Base-by-base conservation (phyloP, 768 basidiomycete genomes). In the Lactarius tabidus region DNA sequence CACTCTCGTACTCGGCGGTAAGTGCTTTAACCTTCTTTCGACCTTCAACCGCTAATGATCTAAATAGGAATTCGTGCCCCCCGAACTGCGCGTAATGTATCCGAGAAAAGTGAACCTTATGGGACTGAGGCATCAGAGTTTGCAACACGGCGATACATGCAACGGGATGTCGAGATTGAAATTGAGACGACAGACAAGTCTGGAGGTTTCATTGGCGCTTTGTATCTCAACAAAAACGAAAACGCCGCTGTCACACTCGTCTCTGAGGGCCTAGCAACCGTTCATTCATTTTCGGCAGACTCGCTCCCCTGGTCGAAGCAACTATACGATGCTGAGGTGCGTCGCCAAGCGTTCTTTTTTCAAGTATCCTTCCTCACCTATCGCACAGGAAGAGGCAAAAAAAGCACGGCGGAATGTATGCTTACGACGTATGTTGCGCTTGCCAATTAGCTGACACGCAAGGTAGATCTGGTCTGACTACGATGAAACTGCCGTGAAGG, bases 121-220 rank as follows among this genome's bases (percentile, higher is more conserved):
- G 97, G 96, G 18, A 71, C 75, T 1, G 96, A 99, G 72, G 85
- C 95, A 6, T 79, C 84, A 6, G 89, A 93, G 43, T 98, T 91
- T 71, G 82, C 93, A 3, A 83, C 84, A 9, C 84, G 86, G 51
- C 83, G 84, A 66, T 95, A 89, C 74, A 89, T 98, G 89, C 96
- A 99, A 75, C 86, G 96, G 33, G 96, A 99, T 72, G 87, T 93
- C 7, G 96, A 99, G 75, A 87, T 98, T 65, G 90, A 93, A 70
- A 87, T 98, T 54, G 93, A 96, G 64, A 83, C 84, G 18, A 85
- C 89, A 18, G 96, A 99, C 79, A 98, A 97, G 77, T 88, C 90
- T 5, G 96, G 96, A 43, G 97, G 97, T 3, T 98, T 96, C 76
- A 95, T 98, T 69, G 95, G 95, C 17, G 77, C 89, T 1, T 80